phyloP scores from a whole-genome alignment of 495 filamentous ascomycete species.

The Cercophora samala region DNA sequence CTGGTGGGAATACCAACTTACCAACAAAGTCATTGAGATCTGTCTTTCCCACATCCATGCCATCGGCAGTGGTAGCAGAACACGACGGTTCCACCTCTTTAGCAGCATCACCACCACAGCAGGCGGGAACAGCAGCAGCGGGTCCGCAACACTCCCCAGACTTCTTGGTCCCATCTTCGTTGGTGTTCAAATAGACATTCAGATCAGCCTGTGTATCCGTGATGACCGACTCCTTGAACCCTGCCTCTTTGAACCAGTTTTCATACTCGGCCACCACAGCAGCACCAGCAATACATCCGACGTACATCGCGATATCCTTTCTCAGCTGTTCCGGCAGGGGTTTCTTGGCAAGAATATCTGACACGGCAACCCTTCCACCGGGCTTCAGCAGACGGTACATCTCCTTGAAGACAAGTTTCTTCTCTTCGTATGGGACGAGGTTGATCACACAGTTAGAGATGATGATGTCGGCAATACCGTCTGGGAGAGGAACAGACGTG shows the following conservation, averaged over 20 bases:
- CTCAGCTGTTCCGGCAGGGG: conserved; percentile 48
- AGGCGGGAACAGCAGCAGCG: neutral
- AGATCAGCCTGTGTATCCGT: conserved; percentile 53
- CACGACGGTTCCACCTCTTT: neutral
- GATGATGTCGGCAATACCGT: conserved; percentile 52
- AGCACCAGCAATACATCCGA: conserved; percentile 61
- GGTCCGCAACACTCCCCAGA: conserved; percentile 6
- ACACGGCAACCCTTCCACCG: conserved; percentile 60
- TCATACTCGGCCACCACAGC: conserved; percentile 55
- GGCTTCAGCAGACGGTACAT: conserved; percentile 60
- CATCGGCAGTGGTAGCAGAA: conserved; percentile 6
- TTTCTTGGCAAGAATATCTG: conserved; percentile 60
- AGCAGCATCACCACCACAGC: neutral
- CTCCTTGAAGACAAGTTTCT: conserved; percentile 56
- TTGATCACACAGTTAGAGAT: conserved; percentile 62
- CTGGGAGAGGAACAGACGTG: conserved; percentile 48
- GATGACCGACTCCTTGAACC: conserved; percentile 57
- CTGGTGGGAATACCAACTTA: conserved; percentile 30
- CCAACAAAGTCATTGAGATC: conserved; percentile 55
- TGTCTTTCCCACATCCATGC: conserved; percentile 2
- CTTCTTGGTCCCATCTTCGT: conserved; percentile 24
- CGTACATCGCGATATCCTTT: conserved; percentile 51
- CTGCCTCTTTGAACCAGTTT: conserved; percentile 48
- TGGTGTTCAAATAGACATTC: conserved; percentile 53
- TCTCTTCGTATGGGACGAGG: conserved; percentile 57